These are phyloP conservation scores for Sechiopsis laciniata DNA, from an alignment of 306 rosid species.

Conservation along the genomic window DNA sequence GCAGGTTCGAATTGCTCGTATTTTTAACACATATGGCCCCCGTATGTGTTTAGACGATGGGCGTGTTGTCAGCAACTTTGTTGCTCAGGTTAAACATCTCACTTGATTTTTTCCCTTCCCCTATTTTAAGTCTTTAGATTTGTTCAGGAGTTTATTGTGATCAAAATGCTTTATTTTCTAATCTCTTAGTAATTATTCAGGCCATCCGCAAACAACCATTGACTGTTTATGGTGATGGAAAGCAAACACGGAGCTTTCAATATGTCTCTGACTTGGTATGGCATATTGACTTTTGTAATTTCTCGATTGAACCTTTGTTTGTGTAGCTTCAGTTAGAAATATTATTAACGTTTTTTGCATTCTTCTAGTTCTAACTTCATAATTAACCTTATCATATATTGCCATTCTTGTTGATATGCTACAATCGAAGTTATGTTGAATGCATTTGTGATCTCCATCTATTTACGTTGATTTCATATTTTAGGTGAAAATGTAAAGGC, in stretches of 20 bases:
- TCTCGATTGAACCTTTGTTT: background rate
- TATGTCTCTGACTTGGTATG: conserved; percentile 90
- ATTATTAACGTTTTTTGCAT: background rate
- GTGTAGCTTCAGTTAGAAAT: conserved; percentile 6
- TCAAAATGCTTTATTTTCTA: background rate
- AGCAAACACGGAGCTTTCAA: conserved; percentile 96
- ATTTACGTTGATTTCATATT: background rate
- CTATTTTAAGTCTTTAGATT: background rate
- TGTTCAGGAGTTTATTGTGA: background rate
- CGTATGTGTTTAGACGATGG: conserved; percentile 25
- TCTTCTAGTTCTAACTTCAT: background rate
- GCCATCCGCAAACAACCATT: conserved; percentile 86
- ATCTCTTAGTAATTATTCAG: conserved; percentile 31
- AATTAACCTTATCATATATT: background rate
- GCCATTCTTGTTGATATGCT: too few relatives aligned
- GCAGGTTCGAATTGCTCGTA: conserved; percentile 26
- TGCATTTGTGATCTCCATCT: background rate
- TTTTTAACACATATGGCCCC: conserved; percentile 19
- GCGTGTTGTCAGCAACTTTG: conserved; percentile 27
- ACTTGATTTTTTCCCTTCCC: background rate
- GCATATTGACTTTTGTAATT: conserved; percentile 2
- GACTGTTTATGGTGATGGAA: conserved; percentile 94
- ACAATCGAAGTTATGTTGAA: too few relatives aligned
- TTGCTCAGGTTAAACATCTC: conserved; percentile 21
- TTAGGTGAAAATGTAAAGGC: background rate